A percentile compares a stretch with the other conserved stretches of the same genome.
phyloP scores from a whole-genome alignment of 1,284 basidiomycete genomes.

The Naganishia sp. region DNA sequence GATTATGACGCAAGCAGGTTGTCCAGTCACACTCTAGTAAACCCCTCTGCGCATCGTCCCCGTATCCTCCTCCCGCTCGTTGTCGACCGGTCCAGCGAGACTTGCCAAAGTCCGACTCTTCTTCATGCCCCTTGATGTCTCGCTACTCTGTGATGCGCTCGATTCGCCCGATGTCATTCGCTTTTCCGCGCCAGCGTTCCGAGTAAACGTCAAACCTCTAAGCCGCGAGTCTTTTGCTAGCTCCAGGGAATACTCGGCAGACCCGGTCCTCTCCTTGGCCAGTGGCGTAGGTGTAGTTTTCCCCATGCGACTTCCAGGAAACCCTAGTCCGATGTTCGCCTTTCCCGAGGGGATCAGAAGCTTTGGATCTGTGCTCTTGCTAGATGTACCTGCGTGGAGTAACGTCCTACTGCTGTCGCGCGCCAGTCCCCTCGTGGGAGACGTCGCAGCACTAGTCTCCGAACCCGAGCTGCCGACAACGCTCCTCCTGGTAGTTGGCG shows the following conservation, averaged over 20 bases:
- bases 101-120: conserved; percentile 13
- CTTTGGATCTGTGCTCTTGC: conserved; percentile 24
- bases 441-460: neutral
- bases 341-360: conserved; percentile 24
- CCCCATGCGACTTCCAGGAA: neutral
- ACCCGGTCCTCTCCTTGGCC: conserved; percentile 4
- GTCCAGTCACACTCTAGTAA: no score
- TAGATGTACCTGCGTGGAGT: neutral
- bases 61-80: neutral
- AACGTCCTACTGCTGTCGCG: conserved; percentile 16
- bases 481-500: neutral
- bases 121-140: conserved; percentile 2
- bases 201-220: neutral
- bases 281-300: neutral
- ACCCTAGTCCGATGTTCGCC: conserved; percentile 17
- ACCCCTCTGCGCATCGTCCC: neutral
- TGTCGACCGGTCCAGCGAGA: neutral
- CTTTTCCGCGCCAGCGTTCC: neutral
- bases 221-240: conserved; percentile 15
- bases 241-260: conserved; percentile 16
- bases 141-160: neutral
- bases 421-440: conserved; percentile 2
- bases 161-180: conserved; percentile 9
- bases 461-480: neutral
- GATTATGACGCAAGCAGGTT: no score